Percentiles rank a stretch among this genome's conserved stretches.
Conservation (phyloP, 257 asterid species). For the Henckelia pumila region DNA sequence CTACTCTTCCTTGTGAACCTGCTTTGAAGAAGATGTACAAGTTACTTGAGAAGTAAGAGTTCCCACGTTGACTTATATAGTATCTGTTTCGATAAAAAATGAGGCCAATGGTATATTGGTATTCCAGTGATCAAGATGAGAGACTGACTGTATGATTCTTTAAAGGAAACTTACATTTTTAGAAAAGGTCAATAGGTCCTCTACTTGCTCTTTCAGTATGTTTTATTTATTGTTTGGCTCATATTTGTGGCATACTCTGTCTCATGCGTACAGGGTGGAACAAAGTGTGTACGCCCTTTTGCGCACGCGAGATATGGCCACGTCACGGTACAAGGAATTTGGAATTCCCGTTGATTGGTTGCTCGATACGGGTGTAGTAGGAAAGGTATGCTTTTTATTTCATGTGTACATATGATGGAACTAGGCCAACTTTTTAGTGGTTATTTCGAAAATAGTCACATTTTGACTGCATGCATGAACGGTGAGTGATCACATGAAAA, state of each 20-base stretch:
- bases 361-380: conserved; percentile 86
- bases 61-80: conserved; percentile 10
- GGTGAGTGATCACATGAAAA: not conserved
- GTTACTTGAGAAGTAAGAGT: conserved; percentile 92
- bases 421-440: not conserved
- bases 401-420: not conserved
- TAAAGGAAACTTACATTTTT: not conserved
- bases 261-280: conserved; percentile 60
- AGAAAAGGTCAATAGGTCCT: not conserved
- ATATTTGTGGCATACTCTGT: conserved; percentile 1
- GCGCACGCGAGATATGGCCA: conserved; percentile 91
- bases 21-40: conserved; percentile 93
- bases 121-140: not conserved
- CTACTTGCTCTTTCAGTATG: not conserved
- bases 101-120: too few relatives aligned
- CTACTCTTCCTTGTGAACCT: conserved; percentile 75
- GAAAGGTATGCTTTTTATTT: conserved; percentile 57
- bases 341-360: conserved; percentile 94
- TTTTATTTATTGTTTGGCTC: not conserved
- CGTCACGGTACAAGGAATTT: conserved; percentile 82
- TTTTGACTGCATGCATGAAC: not conserved
- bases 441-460: not conserved
- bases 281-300: conserved; percentile 76
- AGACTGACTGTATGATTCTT: not conserved
- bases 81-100: not conserved